These are phyloP conservation scores for Hypholoma fasciculare DNA, from an alignment of 768 basidiomycete genomes.

Conservation along the genomic window DNA sequence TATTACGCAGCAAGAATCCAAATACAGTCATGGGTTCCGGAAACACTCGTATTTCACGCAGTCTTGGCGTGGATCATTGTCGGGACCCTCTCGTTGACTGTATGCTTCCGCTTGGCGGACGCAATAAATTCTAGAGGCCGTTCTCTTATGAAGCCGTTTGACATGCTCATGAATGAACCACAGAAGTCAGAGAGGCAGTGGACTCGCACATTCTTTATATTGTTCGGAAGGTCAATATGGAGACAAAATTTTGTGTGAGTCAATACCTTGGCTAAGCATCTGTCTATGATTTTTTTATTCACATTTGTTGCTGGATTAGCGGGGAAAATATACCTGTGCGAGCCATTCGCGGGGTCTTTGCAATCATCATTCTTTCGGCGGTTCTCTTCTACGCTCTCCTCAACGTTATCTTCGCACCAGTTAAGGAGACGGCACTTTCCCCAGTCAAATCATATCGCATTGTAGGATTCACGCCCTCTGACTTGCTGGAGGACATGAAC, in stretches of 20 bases:
- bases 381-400: neutral
- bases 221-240: neutral
- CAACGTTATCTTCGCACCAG: neutral
- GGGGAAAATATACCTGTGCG: neutral
- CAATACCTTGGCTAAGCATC: neutral
- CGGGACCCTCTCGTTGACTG: neutral
- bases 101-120: neutral
- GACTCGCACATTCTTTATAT: neutral
- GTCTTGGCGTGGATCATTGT: neutral
- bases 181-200: neutral
- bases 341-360: neutral
- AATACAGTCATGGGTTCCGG: neutral
- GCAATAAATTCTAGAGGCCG: neutral
- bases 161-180: neutral
- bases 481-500: neutral
- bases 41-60: neutral
- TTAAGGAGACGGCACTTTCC: neutral
- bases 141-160: neutral
- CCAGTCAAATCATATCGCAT: neutral
- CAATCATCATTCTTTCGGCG: neutral
- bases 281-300: neutral
- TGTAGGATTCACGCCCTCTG: neutral
- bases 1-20: neutral
- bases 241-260: constrained; percentile 4
- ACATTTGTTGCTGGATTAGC: neutral